Percentiles rank a stretch among this genome's conserved stretches.
These are phyloP conservation scores for Globisporangium middletonii DNA, from an alignment of 352 stramenopile genomes.

Conservation along the genomic window DNA sequence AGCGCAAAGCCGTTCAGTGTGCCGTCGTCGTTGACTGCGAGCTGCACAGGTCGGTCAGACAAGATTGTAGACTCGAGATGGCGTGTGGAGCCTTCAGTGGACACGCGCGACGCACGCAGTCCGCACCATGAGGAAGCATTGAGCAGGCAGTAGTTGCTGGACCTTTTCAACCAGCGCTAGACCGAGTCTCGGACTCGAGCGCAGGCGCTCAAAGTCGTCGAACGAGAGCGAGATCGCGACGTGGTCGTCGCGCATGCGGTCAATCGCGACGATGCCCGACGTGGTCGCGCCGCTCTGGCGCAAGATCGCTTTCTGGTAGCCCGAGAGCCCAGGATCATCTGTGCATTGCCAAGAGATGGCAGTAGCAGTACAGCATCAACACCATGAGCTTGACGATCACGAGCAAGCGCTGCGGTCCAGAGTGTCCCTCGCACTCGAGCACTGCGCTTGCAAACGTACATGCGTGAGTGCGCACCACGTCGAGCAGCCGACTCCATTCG, in stretches of 20 bases:
- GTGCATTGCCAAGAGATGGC: neutral
- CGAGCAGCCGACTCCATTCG: constrained; percentile 16
- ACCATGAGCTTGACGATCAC: constrained; percentile 15
- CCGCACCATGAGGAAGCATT: constrained; percentile 42
- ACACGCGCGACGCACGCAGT: neutral
- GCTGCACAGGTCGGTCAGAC: constrained; percentile 17
- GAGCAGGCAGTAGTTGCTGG: constrained; percentile 21
- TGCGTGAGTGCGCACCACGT: constrained; percentile 12
- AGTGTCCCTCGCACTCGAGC: neutral
- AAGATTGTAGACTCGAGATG: neutral
- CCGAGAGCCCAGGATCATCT: constrained; percentile 15
- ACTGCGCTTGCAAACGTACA: constrained; percentile 11
- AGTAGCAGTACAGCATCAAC: constrained; percentile 6
- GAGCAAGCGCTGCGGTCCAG: neutral
- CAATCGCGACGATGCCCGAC: constrained; percentile 26
- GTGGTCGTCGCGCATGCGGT: constrained; percentile 28
- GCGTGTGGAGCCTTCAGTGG: neutral
- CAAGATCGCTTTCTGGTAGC: constrained; percentile 24
- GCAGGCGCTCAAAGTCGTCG: constrained; percentile 25
- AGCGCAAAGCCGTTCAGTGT: constrained; percentile 36
- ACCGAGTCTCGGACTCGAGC: constrained; percentile 6
- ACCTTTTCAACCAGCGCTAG: constrained; percentile 13
- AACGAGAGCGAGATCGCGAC: constrained; percentile 36
- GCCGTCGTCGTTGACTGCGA: constrained; percentile 26
- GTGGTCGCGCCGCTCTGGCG: constrained; percentile 8